These are phyloP conservation scores for Colletotrichum falcatum DNA, from an alignment of 2,329 filamentous ascomycete genomes.

Conservation along the genomic window DNA sequence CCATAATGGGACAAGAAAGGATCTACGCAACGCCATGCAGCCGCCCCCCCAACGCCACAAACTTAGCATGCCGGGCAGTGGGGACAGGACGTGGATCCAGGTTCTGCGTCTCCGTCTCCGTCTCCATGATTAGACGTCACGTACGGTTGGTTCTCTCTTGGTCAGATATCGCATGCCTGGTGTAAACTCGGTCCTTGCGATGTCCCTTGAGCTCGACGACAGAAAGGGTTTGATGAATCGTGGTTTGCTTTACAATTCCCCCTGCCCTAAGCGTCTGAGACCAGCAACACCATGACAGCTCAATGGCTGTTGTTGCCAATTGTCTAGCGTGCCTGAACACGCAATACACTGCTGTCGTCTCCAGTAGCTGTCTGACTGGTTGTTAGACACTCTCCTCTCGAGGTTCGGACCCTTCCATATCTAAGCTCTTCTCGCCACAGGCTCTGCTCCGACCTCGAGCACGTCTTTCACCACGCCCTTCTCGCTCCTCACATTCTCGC, in stretches of 20 bases:
- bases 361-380: background rate
- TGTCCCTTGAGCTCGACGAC: background rate
- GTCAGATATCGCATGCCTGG: background rate
- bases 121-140: background rate
- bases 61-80: slow-evolving; percentile 27
- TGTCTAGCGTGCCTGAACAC: too few relatives aligned
- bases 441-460: slow-evolving; percentile 34
- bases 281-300: background rate
- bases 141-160: background rate
- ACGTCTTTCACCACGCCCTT: slow-evolving; percentile 34
- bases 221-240: background rate
- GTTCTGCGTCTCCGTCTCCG: slow-evolving; percentile 9
- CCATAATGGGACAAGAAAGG: slow-evolving; percentile 19
- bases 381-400: background rate
- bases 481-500: slow-evolving; percentile 19
- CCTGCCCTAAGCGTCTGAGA: background rate
- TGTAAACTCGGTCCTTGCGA: background rate
- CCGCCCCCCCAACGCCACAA: slow-evolving; percentile 20
- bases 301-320: background rate
- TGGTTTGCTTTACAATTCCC: background rate
- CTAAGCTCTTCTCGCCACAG: slow-evolving; percentile 35
- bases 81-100: slow-evolving; percentile 13
- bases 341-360: background rate
- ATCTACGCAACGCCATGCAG: slow-evolving; percentile 26
- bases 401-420: background rate